A percentile compares a stretch with the other conserved stretches of the same genome.
These are phyloP conservation scores for Elaeis oleifera DNA, from an alignment of 202 grass and related monocot species.

Conservation along the genomic window DNA sequence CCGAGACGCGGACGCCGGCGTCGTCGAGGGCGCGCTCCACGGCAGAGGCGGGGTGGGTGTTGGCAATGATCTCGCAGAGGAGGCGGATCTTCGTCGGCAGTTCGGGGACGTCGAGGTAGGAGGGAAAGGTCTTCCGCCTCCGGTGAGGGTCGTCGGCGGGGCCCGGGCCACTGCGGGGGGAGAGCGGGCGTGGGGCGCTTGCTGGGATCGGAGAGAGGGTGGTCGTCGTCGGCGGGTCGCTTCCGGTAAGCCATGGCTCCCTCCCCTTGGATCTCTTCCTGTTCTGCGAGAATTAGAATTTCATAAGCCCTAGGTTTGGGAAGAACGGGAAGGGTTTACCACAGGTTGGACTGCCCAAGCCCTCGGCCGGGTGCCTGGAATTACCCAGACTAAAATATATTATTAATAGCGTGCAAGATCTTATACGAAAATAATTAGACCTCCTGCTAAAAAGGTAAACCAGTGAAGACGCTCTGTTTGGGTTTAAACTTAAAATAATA, in stretches of 20 bases:
- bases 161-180: not conserved
- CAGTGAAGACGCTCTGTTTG: too few relatives aligned
- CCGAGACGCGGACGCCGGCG: conserved; percentile 31
- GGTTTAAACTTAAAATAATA: too few relatives aligned
- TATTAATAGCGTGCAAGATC: too few relatives aligned
- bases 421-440: too few relatives aligned
- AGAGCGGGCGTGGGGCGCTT: not conserved
- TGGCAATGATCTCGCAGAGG: conserved; percentile 47
- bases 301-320: too few relatives aligned
- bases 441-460: too few relatives aligned
- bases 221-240: conserved; percentile 2
- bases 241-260: conserved; percentile 10
- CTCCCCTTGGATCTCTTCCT: not conserved
- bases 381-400: too few relatives aligned
- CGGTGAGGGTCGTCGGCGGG: conserved; percentile 20
- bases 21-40: conserved; percentile 42
- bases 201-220: not conserved
- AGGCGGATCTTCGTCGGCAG: conserved; percentile 30
- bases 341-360: too few relatives aligned
- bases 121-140: conserved; percentile 29
- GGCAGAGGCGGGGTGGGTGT: not conserved
- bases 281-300: not conserved
- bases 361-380: too few relatives aligned
- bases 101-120: conserved; percentile 38
- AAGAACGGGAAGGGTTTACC: too few relatives aligned